phyloP scores from a whole-genome alignment of 768 basidiomycete genomes.

The Leccinum barrowsii region DNA sequence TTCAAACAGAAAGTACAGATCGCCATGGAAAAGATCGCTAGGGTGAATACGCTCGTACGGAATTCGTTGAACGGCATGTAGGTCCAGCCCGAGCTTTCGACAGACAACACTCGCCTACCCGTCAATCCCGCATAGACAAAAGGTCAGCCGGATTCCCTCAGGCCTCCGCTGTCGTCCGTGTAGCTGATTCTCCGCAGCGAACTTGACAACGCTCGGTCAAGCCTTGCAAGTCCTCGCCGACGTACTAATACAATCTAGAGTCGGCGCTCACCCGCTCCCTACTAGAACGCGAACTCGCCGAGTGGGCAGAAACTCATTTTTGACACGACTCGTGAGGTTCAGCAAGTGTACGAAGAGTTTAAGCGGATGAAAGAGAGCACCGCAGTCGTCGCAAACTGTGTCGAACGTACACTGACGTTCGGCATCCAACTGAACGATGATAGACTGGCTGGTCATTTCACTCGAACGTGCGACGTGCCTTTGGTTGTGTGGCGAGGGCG shows the following conservation, averaged over 20 bases:
- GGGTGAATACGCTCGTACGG: conserved; percentile 45
- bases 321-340: conserved; percentile 40
- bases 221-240: no score
- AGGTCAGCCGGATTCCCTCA: conserved; percentile 34
- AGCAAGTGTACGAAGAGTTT: conserved; percentile 48
- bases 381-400: conserved; percentile 39
- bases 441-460: no score
- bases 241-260: no score
- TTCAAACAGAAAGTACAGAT: conserved; percentile 43
- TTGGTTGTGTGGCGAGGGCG: neutral
- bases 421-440: neutral
- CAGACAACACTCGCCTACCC: conserved; percentile 54
- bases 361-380: conserved; percentile 57
- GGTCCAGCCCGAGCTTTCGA: conserved; percentile 16
- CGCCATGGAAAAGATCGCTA: no score
- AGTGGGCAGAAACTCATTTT: conserved; percentile 46
- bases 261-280: no score
- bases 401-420: neutral
- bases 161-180: conserved; percentile 7
- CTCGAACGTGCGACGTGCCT: neutral
- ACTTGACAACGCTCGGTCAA: no score
- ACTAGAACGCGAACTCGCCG: conserved; percentile 2
- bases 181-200: no score
- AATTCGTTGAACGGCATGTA: conserved; percentile 53
- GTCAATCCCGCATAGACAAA: conserved; percentile 53